A percentile compares a stretch with the other conserved stretches of the same genome.
Conservation (phyloP, 768 basidiomycete species). For the Boletus vinaceobasis region DNA sequence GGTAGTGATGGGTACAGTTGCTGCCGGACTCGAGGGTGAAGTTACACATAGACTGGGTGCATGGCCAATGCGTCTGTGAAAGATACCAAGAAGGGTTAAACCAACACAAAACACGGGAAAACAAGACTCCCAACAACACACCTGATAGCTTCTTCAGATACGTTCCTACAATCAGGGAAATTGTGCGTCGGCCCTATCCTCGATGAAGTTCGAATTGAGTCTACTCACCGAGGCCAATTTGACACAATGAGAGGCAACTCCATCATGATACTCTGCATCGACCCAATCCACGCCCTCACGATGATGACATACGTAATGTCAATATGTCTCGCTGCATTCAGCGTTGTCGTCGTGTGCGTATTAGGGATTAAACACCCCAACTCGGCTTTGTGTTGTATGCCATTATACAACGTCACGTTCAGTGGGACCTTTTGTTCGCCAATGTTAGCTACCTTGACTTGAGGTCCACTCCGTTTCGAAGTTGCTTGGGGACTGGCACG, state of each 20-base stretch:
- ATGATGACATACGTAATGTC: conserved; percentile 79
- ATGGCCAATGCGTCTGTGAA: conserved; percentile 45
- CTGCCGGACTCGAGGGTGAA: conserved; percentile 27
- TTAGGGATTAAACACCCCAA: conserved; percentile 65
- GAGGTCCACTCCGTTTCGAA: conserved; percentile 55
- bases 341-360: conserved; percentile 75
- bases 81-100: not conserved
- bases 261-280: conserved; percentile 59
- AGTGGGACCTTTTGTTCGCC: conserved; percentile 71
- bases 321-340: conserved; percentile 79
- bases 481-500: conserved; percentile 54
- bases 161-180: conserved; percentile 42
- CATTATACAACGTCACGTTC: conserved; percentile 71
- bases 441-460: conserved; percentile 51
- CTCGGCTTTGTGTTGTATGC: conserved; percentile 68
- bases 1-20: conserved; percentile 29
- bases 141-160: conserved; percentile 70
- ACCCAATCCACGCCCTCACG: conserved; percentile 76
- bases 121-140: conserved; percentile 8
- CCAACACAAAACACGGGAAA: not conserved
- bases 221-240: conserved; percentile 76
- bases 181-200: not conserved
- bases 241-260: conserved; percentile 79
- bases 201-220: not conserved
- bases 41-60: conserved; percentile 40